Evolutionary conservation across 306 rosid species (phyloP), one percentile per base, ranked within the genome.

Genomic region (Arachis stenosperma): DNA sequence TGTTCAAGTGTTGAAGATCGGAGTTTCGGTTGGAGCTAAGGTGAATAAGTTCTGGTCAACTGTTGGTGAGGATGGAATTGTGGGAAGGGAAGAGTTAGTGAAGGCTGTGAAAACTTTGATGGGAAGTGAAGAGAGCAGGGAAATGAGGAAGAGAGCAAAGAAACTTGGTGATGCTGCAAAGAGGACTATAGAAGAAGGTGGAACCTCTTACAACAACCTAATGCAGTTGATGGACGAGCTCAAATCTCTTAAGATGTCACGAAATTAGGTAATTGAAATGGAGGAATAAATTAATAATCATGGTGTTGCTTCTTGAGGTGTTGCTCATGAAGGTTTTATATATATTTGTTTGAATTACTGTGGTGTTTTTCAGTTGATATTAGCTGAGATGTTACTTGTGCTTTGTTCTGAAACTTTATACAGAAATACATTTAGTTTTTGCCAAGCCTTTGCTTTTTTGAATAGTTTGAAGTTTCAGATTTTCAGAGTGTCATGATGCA

Each of bases 61-160:
- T 2, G 0, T 33, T 12, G 9, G 27, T 4, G 66, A 59, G 22
- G 60, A 61, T 15, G 53, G 70, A 8, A 5, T 6, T 6, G 71
- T 79, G 47, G n/a, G 15, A 67, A 73, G 75, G 61, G 79, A 79
- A 33, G 71, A 79, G 10, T 73, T 73, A 0, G 50, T 2, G 7
- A 73, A 67, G 44, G 79, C 75, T 51, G 79, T 73, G 39, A 4
- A 14, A 3, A 10, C 4, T 43, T 73, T 79, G 75, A 79, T 79
- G 79, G 83, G 75, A 73, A 73, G 48, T 7, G 44, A 33, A 0
- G 70, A 73, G 37, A 42, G 53, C 66, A 42, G 1, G 8, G 75
- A 52, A 67, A 79, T 79, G 83, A 73, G 71, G 65, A 73, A 3
- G 6, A 67, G 54, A 53, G 70, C 83, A 52, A 79, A 44, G 6